These are phyloP conservation scores for Trametes sanguinea DNA, from an alignment of 768 basidiomycete genomes.

Conservation along the genomic window DNA sequence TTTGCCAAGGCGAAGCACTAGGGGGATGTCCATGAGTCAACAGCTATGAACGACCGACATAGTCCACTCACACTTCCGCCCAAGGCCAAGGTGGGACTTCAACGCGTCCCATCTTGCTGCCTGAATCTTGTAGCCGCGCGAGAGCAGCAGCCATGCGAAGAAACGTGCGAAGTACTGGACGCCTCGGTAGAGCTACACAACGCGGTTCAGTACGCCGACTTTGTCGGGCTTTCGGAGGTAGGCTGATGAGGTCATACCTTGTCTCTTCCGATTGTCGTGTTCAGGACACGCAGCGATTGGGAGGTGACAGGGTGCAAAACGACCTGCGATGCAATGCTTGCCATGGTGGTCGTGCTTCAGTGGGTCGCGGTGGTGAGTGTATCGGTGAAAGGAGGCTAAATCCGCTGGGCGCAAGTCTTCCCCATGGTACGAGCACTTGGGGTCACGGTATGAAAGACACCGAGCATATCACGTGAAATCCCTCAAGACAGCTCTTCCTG, in stretches of 20 bases:
- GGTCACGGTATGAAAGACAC: conserved; percentile 13
- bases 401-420: conserved; percentile 1
- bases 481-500: not conserved
- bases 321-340: conserved; percentile 65
- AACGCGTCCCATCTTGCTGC: conserved; percentile 81
- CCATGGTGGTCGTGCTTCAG: conserved; percentile 27
- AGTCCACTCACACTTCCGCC: conserved; percentile 69
- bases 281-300: conserved; percentile 71
- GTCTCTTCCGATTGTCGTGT: conserved; percentile 86
- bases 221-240: conserved; percentile 1
- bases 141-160: conserved; percentile 79
- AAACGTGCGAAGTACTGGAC: conserved; percentile 91
- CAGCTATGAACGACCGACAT: not conserved
- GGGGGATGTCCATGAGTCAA: not conserved
- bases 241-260: conserved; percentile 55
- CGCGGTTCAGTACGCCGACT: not conserved
- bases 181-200: conserved; percentile 75
- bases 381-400: not conserved
- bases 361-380: not conserved
- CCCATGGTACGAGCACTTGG: conserved; percentile 17
- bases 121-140: conserved; percentile 66
- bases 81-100: conserved; percentile 81
- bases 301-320: conserved; percentile 84
- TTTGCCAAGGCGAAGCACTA: conserved; percentile 93
- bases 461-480: conserved; percentile 32